Evolutionary conservation across 345 rosid genomes (phyloP).

Genomic region (Citrus maxima): DNA sequence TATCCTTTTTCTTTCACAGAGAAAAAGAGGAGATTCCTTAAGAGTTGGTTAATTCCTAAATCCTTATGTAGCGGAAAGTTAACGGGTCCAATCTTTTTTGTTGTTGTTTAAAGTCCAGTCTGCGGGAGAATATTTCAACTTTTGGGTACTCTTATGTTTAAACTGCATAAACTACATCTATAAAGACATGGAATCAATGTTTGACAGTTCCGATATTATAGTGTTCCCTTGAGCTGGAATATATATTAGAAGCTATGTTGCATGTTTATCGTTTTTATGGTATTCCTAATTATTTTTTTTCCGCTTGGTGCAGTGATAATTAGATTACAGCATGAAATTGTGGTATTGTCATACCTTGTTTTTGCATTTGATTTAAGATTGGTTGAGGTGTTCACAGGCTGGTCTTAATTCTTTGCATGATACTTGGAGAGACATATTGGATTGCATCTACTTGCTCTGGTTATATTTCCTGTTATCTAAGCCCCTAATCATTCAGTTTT

Average conservation of each 20-base stretch:
- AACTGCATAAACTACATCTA: slow-evolving; percentile 19
- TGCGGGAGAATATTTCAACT: slow-evolving; percentile 20
- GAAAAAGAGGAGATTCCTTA: slow-evolving; percentile 1
- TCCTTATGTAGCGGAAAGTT: slow-evolving; percentile 32
- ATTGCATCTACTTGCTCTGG: not conserved
- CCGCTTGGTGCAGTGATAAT: not conserved
- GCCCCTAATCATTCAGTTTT: not conserved
- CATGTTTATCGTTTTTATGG: not conserved
- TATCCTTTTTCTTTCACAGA: not conserved
- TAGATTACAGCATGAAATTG: not conserved
- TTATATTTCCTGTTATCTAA: not conserved
- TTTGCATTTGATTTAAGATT: not conserved
- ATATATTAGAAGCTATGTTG: slow-evolving; percentile 11
- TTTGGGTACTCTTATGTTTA: slow-evolving; percentile 15
- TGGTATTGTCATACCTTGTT: no score
- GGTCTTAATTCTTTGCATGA: not conserved
- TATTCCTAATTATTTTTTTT: not conserved
- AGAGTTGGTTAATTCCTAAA: slow-evolving; percentile 8
- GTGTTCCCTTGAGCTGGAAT: slow-evolving; percentile 19
- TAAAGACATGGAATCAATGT: slow-evolving; percentile 14
- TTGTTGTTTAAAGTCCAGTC: slow-evolving; percentile 22
- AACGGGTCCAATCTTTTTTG: slow-evolving; percentile 16
- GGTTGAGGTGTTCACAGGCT: not conserved
- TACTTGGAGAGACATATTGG: not conserved
- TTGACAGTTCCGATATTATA: slow-evolving; percentile 5